Base-by-base conservation (phyloP, 805 yeast genomes). In the Candida dajiaensis region DNA sequence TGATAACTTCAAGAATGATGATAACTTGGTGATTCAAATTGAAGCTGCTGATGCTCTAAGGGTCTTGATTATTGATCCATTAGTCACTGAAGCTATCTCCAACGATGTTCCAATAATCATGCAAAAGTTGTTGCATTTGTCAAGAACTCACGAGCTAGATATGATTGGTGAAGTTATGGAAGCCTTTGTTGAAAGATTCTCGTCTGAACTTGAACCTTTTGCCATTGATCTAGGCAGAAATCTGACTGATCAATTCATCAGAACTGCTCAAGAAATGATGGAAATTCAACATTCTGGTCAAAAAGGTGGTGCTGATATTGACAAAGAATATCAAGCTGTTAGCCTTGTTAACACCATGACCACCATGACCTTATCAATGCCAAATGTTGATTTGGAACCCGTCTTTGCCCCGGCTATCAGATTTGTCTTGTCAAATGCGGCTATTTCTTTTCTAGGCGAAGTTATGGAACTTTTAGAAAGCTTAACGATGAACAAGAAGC, bases 81-180 rank as follows among this genome's bases (percentile, higher is more conserved):
- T 80, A 40, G 89, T 92, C 54, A 79, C 78, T 53, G 80, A 78
- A 26, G 86, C 85, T 12, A 72, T 95, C 39, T 76, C 87, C 6
- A 63, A 74, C 2, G 82, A 85, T 47, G 86, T 94, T 49, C 82
- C 94, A 35, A 83, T 82, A 11, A 81, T 92, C 4, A 85, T 94
- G 85, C 86, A 88, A 51, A 83, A 78, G 54, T 69, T 94, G 47
- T 70, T 94, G 55, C 80, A 78, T 35, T 66, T 94, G 38, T 83
- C 95, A 7, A 83, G 85, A 61, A 78, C 80, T 45, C 82, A 89
- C 55, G 99, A 94, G 59, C 77, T 84, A 51, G 99, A 95, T 59
- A 77, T 88, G 33, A 72, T 94, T 20, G 78, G 95, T 8, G 85
- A 81, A 42, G 96, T 92, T n/a, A 89, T 94, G 83, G 98, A 94